Base-by-base conservation (phyloP, 345 rosid genomes). In the Camelina sativa region DNA sequence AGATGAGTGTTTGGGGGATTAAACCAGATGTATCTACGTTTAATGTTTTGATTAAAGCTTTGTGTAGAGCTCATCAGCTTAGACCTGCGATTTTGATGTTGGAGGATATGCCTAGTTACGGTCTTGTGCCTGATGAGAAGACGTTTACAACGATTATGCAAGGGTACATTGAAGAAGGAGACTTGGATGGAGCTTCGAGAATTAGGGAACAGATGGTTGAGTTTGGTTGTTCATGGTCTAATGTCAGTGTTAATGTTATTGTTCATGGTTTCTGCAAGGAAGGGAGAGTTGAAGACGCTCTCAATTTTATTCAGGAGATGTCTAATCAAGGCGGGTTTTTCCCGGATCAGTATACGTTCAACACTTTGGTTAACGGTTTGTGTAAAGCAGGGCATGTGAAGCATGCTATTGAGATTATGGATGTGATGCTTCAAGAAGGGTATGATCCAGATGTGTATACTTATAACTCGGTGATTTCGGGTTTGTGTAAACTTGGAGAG, bases 111-210 rank as follows among this genome's bases (percentile, higher is more conserved):
- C 71, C 80, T 1, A 79, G 73, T 73, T 82, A 87, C 50, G 89
- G 89, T 68, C 71, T 90, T 46, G 78, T 63, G 3, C 97, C 96
- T 1, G 97, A 91, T 56, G 96, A 94, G 89, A 88, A 84, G 74
- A 88, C 96, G 0, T 91, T 86, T 78, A 91, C 93, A 2, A 94
- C 96, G 1, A 69, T 94, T 60, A 94, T 94, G 91, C 92, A 91
- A 65, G 98, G 97, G 19, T 88, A 76, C 73, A 86, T 91, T 11
- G 93, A 88, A 75, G 95, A 90, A 73, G 97, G 97, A 1, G 82
- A 91, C 67, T 70, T 91, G 73, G 85, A 84, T 72, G 91, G 91
- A 47, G 98, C 98, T 1, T 67, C 90, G 75, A 86, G 93, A 67
- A 74, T 91, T 37, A 85, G 77, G 71, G 93, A 81, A 57, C 86